A percentile compares a stretch with the other conserved stretches of the same genome.
Evolutionary conservation across 2,329 filamentous ascomycete genomes (phyloP).

Genomic region (Fusarium humuli): DNA sequence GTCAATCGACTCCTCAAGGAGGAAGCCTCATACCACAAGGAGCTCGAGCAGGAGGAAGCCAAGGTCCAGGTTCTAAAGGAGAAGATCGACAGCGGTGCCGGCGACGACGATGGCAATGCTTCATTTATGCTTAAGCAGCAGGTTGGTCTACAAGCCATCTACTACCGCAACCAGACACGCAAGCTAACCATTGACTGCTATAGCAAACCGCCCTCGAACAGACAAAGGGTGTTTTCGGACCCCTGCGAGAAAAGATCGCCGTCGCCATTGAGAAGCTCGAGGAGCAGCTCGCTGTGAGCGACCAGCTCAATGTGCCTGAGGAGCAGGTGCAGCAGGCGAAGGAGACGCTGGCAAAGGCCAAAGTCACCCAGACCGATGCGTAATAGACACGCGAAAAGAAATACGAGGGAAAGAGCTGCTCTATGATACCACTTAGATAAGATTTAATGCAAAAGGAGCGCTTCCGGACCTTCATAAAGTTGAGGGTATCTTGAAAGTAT

Average conservation of each 20-base stretch:
- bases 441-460: slow-evolving; percentile 4
- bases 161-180: neutral
- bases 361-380: slow-evolving; percentile 47
- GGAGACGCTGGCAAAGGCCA: slow-evolving; percentile 63
- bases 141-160: slow-evolving; percentile 62
- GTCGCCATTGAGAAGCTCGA: slow-evolving; percentile 80
- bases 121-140: slow-evolving; percentile 87
- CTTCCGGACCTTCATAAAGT: slow-evolving; percentile 29
- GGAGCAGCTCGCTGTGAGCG: slow-evolving; percentile 76
- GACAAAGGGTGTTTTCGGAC: slow-evolving; percentile 84
- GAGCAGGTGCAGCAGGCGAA: slow-evolving; percentile 68
- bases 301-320: slow-evolving; percentile 57
- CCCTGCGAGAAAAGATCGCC: slow-evolving; percentile 76
- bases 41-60: slow-evolving; percentile 79
- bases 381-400: neutral
- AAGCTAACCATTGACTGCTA: neutral
- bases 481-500: slow-evolving; percentile 46
- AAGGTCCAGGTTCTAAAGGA: slow-evolving; percentile 76
- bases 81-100: slow-evolving; percentile 63
- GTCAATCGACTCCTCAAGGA: slow-evolving; percentile 91
- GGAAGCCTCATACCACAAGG: slow-evolving; percentile 88
- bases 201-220: slow-evolving; percentile 86
- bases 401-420: slow-evolving; percentile 4
- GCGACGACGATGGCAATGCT: slow-evolving; percentile 73
- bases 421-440: slow-evolving; percentile 37